Base-by-base conservation (phyloP, 1,284 basidiomycete genomes). In the Athelia sp. region DNA sequence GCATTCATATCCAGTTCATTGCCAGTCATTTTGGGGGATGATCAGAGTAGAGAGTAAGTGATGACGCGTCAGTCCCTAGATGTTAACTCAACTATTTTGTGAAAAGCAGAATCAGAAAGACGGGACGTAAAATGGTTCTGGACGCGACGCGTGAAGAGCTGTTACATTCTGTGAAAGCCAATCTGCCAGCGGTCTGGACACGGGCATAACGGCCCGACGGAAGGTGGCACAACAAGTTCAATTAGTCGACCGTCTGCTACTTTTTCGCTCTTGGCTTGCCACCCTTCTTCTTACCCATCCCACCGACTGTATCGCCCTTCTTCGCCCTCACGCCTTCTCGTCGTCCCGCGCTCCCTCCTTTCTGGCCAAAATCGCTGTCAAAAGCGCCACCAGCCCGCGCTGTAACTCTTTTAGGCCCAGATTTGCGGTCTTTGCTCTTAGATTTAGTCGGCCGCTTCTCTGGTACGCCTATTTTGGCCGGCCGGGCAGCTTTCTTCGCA, bases 401-500 rank as follows among this genome's bases (percentile, higher is more conserved):
- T 47, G 47, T 61, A 46, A 54, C 54, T 47, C 58, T 64, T 35
- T 56, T 58, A n/a, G 50, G 54, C 58, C 57, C 63, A 43, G 46
- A 51, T 45, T 55, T 59, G 51, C 46, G 52, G 44, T 50, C 55
- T 29, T 29, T 29, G 13, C 26, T 13, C 46, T 58, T 58, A 45
- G 29, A 21, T 32, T 46, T 57, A 8, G 53, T 34, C 2, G 53
- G 24, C 51, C 58, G 54, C 49, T 56, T 53, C 48, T 60, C 53
- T 40, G 59, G 58, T 15, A 57, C 50, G 19, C 70, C 69, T 26
- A 76, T 72, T 59, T 73, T 77, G 31, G 61, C 67, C 1, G 84
- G 84, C 56, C 79, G 78, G 22, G 72, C 67, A 9, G 82, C 75
- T 68, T 87, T 93, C 69, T 98, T 97, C 9, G 90, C 92, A 11